Evolutionary conservation across 352 stramenopile genomes (phyloP).

Genomic region (Phytophthora rubi): DNA sequence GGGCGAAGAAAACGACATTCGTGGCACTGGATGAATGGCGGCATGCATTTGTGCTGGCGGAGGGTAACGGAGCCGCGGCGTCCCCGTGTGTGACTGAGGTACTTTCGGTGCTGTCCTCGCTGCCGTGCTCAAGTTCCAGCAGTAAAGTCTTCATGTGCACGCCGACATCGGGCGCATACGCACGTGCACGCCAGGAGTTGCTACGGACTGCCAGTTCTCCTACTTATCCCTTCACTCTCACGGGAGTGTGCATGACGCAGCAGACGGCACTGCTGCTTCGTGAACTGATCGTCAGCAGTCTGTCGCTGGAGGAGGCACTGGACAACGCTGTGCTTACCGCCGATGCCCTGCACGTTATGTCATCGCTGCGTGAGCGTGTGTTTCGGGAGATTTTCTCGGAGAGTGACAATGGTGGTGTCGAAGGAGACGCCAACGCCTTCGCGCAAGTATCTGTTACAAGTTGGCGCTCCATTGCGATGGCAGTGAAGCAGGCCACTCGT

Average conservation of each 20-base stretch:
- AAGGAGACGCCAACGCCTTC: conserved; percentile 10
- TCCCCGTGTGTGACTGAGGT: conserved; percentile 20
- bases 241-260: conserved; percentile 43
- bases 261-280: conserved; percentile 39
- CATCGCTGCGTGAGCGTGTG: conserved; percentile 31
- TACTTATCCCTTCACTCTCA: conserved; percentile 28
- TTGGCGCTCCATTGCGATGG: conserved; percentile 38
- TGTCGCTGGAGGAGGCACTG: conserved; percentile 34
- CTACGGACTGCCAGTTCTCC: conserved; percentile 5
- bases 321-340: conserved; percentile 29
- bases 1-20: conserved; percentile 15
- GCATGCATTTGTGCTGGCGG: conserved; percentile 37
- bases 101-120: conserved; percentile 10
- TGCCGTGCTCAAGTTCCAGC: conserved; percentile 6
- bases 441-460: conserved; percentile 20
- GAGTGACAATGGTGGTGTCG: neutral
- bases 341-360: conserved; percentile 23
- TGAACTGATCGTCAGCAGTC: conserved; percentile 27
- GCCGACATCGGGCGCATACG: conserved; percentile 25
- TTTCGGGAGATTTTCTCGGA: conserved; percentile 6
- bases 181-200: conserved; percentile 20
- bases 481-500: conserved; percentile 29
- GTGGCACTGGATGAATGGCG: conserved; percentile 33
- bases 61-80: conserved; percentile 2
- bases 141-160: conserved; percentile 31